These are phyloP conservation scores for Physcomitrium patens DNA, from an alignment of 225 moss, liverwort and hornwort genomes.

Conservation along the genomic window DNA sequence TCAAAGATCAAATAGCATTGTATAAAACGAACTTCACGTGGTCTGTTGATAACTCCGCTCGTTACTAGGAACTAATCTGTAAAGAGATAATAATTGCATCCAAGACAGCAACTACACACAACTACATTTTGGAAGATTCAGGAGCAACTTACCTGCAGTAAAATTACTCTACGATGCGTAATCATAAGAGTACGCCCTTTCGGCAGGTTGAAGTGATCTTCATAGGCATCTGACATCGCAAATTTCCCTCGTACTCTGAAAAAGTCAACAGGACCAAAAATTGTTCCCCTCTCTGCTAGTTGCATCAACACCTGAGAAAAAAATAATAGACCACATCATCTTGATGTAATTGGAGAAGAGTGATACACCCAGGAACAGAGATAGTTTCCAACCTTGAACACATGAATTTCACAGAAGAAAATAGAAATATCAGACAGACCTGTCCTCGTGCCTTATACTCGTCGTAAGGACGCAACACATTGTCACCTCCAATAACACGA, in stretches of 20 bases:
- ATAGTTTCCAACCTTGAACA: slow-evolving; percentile 1
- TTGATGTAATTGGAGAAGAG: slow-evolving; percentile 1
- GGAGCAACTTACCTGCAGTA: slow-evolving; percentile 66
- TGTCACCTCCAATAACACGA: slow-evolving; percentile 96
- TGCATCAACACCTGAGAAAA: slow-evolving; percentile 88
- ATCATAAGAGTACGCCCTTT: slow-evolving; percentile 93
- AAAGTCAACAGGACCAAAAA: slow-evolving; percentile 94
- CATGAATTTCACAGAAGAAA: neutral
- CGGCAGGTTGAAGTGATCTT: slow-evolving; percentile 96
- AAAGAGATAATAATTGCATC: neutral
- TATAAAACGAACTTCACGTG: neutral
- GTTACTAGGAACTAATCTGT: neutral
- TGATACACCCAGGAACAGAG: slow-evolving; percentile 5
- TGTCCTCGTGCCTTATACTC: slow-evolving; percentile 98
- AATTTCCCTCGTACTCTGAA: slow-evolving; percentile 96
- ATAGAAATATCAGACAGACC: slow-evolving; percentile 40
- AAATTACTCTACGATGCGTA: slow-evolving; percentile 92
- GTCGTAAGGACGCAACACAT: slow-evolving; percentile 85
- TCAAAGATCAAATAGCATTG: neutral
- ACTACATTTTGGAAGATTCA: neutral
- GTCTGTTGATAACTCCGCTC: neutral
- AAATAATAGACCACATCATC: slow-evolving; percentile 23
- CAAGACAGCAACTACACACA: slow-evolving; percentile 11
- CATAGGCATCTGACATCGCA: slow-evolving; percentile 99
- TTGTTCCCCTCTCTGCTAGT: slow-evolving; percentile 90